Evolutionary conservation across 1,139 yeast species (phyloP).

Genomic region (Wickerhamiella pararugosa): DNA sequence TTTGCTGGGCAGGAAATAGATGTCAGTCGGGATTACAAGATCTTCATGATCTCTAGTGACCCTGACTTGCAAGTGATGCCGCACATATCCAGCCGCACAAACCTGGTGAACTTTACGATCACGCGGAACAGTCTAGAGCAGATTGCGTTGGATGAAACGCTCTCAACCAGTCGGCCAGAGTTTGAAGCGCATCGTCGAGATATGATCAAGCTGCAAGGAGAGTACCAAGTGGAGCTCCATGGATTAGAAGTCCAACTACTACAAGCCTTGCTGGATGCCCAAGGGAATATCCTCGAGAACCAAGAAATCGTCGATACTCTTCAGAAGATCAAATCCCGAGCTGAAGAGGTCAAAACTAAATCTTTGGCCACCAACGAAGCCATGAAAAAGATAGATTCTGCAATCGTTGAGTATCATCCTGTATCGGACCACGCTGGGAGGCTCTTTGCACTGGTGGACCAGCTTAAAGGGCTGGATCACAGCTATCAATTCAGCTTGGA

Average conservation of each 20-base stretch:
- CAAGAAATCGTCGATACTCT: constrained; percentile 44
- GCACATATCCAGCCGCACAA: constrained; percentile 46
- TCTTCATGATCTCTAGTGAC: constrained; percentile 50
- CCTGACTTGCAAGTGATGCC: constrained; percentile 35
- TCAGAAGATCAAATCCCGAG: constrained; percentile 50
- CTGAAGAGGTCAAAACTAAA: constrained; percentile 39
- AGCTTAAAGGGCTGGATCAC: constrained; percentile 30
- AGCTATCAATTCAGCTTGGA: constrained; percentile 48
- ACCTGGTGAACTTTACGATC: constrained; percentile 53
- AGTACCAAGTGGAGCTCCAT: constrained; percentile 40
- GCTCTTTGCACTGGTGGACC: constrained; percentile 34
- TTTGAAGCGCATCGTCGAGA: constrained; percentile 44
- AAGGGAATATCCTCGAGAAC: constrained; percentile 56
- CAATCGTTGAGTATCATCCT: constrained; percentile 34
- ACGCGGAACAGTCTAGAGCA: constrained; percentile 52
- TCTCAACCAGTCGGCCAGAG: constrained; percentile 49
- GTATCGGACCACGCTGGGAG: constrained; percentile 42
- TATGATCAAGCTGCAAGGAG: constrained; percentile 41
- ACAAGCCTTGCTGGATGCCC: constrained; percentile 39
- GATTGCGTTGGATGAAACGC: constrained; percentile 44
- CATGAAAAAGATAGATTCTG: constrained; percentile 37
- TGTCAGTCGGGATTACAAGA: constrained; percentile 44
- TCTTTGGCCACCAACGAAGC: constrained; percentile 40
- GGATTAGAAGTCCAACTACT: constrained; percentile 49
- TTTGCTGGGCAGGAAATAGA: constrained; percentile 56